A percentile compares a stretch with the other conserved stretches of the same genome.
Conservation (phyloP, 495 filamentous ascomycete genomes). For the Penicillium simplicissimum region DNA sequence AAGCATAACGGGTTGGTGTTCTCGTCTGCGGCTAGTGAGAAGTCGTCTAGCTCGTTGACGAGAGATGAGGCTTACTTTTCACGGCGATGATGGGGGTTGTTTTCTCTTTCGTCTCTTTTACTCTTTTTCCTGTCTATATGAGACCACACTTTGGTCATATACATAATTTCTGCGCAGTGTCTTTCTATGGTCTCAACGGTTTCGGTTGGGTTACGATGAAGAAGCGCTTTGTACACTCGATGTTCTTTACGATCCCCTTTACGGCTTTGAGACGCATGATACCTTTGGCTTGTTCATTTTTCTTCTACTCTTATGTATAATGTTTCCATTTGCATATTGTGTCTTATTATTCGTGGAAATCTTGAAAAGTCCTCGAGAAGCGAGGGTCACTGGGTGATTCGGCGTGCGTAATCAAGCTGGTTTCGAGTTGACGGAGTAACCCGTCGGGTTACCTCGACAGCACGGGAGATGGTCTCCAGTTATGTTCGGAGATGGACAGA, state of each 20-base stretch:
- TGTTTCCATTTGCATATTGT: neutral
- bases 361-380: neutral
- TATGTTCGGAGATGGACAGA: neutral
- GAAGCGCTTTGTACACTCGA: slow-evolving; percentile 1
- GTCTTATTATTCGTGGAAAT: neutral
- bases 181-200: neutral
- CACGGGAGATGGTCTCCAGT: neutral
- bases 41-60: slow-evolving; percentile 16
- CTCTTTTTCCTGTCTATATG: neutral
- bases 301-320: neutral
- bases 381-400: neutral
- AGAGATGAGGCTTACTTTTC: slow-evolving; percentile 1
- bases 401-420: neutral
- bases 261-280: slow-evolving; percentile 9
- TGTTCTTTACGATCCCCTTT: neutral
- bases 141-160: neutral
- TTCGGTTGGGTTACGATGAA: neutral
- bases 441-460: neutral
- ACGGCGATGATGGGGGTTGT: neutral
- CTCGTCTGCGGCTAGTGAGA: slow-evolving; percentile 25
- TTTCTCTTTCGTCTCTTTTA: neutral
- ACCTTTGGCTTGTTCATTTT: neutral
- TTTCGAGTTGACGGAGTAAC: neutral
- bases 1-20: slow-evolving; percentile 20
- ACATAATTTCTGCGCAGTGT: neutral